A percentile compares a stretch with the other conserved stretches of the same genome.
Evolutionary conservation across 768 basidiomycete genomes (phyloP).

Genomic region (Phylloporus sp.): DNA sequence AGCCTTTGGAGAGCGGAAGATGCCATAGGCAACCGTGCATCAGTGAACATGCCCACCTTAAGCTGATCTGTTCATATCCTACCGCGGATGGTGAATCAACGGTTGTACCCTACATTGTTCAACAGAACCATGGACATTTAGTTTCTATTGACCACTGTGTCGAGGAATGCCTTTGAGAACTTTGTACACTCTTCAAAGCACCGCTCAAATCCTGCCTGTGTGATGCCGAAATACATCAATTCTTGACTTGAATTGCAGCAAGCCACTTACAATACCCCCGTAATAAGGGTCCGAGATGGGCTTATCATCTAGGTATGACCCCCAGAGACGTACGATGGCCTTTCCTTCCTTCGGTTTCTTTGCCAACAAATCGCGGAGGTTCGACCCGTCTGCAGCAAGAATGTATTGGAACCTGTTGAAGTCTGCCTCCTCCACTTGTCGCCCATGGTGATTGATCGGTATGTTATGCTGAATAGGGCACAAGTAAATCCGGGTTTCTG

Average conservation of each 20-base stretch:
- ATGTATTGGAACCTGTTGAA: conserved; percentile 80
- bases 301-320: conserved; percentile 66
- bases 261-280: conserved; percentile 51
- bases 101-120: conserved; percentile 9
- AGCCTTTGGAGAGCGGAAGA: conserved; percentile 90
- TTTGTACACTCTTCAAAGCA: conserved; percentile 73
- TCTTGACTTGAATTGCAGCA: neutral
- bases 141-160: conserved; percentile 46
- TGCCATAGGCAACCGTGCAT: conserved; percentile 72
- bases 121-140: conserved; percentile 2
- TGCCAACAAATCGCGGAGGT: conserved; percentile 58
- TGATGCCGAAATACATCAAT: conserved; percentile 1
- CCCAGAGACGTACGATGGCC: conserved; percentile 74
- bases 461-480: conserved; percentile 62
- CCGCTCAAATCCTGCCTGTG: conserved; percentile 65
- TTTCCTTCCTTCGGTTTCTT: conserved; percentile 51
- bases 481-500: conserved; percentile 1
- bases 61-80: conserved; percentile 23
- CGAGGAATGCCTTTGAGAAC: conserved; percentile 78
- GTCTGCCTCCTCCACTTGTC: conserved; percentile 62
- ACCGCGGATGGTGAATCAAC: neutral
- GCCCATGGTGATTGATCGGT: conserved; percentile 64
- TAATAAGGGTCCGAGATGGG: conserved; percentile 87
- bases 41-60: conserved; percentile 84
- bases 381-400: conserved; percentile 78